These are phyloP conservation scores for Tulasnella sp. DNA, from an alignment of 768 basidiomycete genomes.

Conservation along the genomic window DNA sequence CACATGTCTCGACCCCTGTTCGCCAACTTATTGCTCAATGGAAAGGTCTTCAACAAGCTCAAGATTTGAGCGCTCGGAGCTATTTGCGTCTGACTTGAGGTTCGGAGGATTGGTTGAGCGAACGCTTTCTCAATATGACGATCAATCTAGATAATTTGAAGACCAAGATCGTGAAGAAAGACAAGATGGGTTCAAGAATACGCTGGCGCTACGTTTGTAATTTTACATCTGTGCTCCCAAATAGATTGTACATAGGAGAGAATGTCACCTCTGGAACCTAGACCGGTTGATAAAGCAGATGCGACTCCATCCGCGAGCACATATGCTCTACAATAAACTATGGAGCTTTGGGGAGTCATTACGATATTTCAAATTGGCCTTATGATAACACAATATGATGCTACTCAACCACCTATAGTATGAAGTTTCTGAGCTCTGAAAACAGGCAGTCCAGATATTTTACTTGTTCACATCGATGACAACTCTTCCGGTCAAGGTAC, in stretches of 20 bases:
- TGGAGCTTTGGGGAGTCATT: too few species aligned
- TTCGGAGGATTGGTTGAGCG: slow-evolving; percentile 15
- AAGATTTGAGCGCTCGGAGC: slow-evolving; percentile 5
- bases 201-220: slow-evolving; percentile 8
- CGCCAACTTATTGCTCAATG: background rate
- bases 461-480: slow-evolving; percentile 19
- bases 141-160: slow-evolving; percentile 15
- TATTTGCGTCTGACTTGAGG: slow-evolving; percentile 10
- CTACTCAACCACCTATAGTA: too few species aligned
- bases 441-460: too few species aligned
- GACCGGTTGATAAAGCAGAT: too few species aligned
- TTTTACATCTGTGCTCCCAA: too few species aligned
- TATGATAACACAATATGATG: too few species aligned
- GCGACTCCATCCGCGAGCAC: too few species aligned
- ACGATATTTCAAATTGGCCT: too few species aligned
- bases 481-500: slow-evolving; percentile 35
- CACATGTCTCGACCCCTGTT: background rate
- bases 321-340: too few species aligned
- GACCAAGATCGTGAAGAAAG: slow-evolving; percentile 8
- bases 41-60: background rate
- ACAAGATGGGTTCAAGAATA: slow-evolving; percentile 16
- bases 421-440: too few species aligned
- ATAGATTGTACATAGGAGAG: too few species aligned
- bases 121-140: slow-evolving; percentile 8
- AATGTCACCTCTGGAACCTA: too few species aligned